Base-by-base conservation (phyloP, 2,329 filamentous ascomycete species). In the Fusarium incarnatum region DNA sequence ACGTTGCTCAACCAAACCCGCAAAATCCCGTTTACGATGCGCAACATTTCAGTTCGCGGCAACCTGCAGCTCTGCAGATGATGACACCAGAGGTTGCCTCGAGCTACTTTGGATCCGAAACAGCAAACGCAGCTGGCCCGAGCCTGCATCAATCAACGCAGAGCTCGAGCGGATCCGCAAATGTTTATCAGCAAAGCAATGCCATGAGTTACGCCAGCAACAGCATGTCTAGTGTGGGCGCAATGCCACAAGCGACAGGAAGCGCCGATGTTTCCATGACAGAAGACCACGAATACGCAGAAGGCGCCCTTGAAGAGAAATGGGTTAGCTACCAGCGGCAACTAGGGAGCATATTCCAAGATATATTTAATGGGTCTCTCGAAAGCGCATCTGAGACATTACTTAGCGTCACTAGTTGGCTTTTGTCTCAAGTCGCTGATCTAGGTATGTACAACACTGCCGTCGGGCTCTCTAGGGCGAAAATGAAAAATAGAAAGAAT, bases 21-120 rank as follows among this genome's bases (percentile, higher is more conserved):
- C 87, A 88, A 81, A 84, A 83, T 82, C 79, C 88, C 83, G 85
- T 91, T 81, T 97, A 97, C 83, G 92, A 95, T 80, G 83, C 89
- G 77, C 88, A 90, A 78, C 91, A 91, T 77, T 97, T 94, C 83
- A 87, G 90, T 77, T 84, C 89, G 73, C 90, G 92, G 83, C 92
- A 94, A 78, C 88, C 91, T 82, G 89, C 91, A 85, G 88, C 87
- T 66, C 88, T 96, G 82, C 92, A 94, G 79, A 92, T 94, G 82
- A 85, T 88, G 79, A 71, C 78, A 41, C 77, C 77, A 9, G 79
- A 81, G 53, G 78, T 80, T 50, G 73, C 91, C 77, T 86, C 91
- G 83, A 91, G 91, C 77, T 97, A 96, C 84, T 94, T 94, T 81
- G 74, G 69, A 56, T 76, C 80, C 20, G 79, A 80, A 55, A 57